phyloP scores from a whole-genome alignment of 257 asterid species.

The Galeopsis tetrahit region DNA sequence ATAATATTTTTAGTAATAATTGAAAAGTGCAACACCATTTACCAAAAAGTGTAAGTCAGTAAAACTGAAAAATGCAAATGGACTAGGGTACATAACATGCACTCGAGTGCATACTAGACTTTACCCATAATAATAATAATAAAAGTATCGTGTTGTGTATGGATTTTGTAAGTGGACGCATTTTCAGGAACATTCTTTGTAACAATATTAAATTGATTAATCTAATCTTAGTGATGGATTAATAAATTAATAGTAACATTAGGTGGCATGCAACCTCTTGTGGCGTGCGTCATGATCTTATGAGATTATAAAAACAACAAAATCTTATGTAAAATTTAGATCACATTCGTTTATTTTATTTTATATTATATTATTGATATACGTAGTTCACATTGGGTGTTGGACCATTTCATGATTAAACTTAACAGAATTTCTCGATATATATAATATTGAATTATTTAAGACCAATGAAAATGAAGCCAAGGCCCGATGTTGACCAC shows the following conservation, averaged over 20 bases:
- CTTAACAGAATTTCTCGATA: background rate
- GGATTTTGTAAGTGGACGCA: background rate
- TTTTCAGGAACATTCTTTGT: constrained; percentile 21
- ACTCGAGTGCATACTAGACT: too few species aligned
- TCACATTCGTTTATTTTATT: background rate
- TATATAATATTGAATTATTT: background rate
- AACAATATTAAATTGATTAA: background rate
- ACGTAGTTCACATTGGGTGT: background rate
- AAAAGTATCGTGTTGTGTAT: background rate
- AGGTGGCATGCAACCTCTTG: constrained; percentile 6
- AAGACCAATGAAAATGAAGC: background rate
- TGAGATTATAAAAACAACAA: background rate
- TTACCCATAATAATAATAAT: background rate
- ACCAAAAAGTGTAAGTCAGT: too few species aligned
- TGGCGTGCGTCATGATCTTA: constrained; percentile 7
- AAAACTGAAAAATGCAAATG: too few species aligned
- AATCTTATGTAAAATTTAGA: background rate
- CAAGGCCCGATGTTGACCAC: background rate
- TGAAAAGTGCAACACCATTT: too few species aligned
- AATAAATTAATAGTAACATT: background rate
- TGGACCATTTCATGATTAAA: background rate
- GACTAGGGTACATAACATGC: too few species aligned
- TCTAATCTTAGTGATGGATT: background rate
- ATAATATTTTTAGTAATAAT: too few species aligned
- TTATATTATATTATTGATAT: background rate